Conservation (phyloP, 345 rosid species). For the Cardamine resedifolia region DNA sequence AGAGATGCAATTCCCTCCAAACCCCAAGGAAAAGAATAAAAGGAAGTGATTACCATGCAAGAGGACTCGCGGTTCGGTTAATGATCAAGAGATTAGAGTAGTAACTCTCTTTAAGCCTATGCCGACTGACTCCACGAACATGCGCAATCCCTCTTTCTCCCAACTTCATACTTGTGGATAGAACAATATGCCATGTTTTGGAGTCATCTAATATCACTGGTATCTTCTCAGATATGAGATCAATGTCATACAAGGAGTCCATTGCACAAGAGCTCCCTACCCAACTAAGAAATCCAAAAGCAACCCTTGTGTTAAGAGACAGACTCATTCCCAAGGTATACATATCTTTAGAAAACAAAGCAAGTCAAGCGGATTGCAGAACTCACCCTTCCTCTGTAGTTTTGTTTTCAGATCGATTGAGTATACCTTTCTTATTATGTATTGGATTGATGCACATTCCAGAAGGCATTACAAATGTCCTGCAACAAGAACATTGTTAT, state of each 20-base stretch:
- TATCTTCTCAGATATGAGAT: conserved; percentile 81
- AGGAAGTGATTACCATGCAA: conserved; percentile 68
- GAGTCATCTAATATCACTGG: conserved; percentile 91
- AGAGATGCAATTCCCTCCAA: not conserved
- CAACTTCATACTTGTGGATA: conserved; percentile 87
- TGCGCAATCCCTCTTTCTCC: conserved; percentile 83
- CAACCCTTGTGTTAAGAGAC: not conserved
- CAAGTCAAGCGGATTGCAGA: conserved; percentile 7
- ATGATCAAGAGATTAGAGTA: conserved; percentile 85
- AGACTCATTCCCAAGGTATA: not conserved
- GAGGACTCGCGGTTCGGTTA: conserved; percentile 88
- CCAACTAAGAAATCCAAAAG: conserved; percentile 58
- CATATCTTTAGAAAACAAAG: not conserved
- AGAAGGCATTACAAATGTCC: conserved; percentile 98
- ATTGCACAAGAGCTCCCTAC: conserved; percentile 63
- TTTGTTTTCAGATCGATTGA: conserved; percentile 52
- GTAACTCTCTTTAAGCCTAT: conserved; percentile 52
- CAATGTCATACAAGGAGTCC: conserved; percentile 83
- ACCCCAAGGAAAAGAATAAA: not conserved
- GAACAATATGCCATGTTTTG: conserved; percentile 67
- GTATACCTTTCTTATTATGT: conserved; percentile 78
- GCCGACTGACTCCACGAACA: conserved; percentile 65
- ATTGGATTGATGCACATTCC: conserved; percentile 92
- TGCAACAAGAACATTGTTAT: conserved; percentile 41
- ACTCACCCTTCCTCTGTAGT: conserved; percentile 70